Percentiles rank a stretch among this genome's conserved stretches.
phyloP scores from a whole-genome alignment of 768 basidiomycete genomes.

The Sporobolomyces phaffii region DNA sequence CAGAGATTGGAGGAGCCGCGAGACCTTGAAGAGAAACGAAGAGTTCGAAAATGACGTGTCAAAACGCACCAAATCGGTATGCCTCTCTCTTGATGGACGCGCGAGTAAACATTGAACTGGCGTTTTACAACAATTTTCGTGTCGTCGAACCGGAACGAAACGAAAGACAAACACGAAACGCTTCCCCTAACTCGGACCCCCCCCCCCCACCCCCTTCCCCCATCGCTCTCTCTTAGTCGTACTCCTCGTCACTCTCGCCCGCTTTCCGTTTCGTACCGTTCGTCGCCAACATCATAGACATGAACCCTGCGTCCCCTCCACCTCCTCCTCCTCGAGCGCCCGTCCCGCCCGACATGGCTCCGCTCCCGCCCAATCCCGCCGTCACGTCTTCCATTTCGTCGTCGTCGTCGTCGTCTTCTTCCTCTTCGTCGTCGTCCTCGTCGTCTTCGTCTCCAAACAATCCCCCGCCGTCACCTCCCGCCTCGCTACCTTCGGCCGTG shows the following conservation, averaged over 20 bases:
- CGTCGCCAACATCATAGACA: not conserved
- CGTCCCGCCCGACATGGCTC: not conserved
- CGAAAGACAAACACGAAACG: not conserved
- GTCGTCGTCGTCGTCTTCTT: conserved; percentile 37
- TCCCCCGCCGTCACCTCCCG: conserved; percentile 43
- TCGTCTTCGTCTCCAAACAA: conserved; percentile 43
- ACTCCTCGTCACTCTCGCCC: conserved; percentile 33
- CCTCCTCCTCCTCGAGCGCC: not conserved
- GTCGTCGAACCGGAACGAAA: too few species aligned
- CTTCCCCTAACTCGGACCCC: not conserved
- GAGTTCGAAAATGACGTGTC: too few species aligned
- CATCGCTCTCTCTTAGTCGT: conserved; percentile 18
- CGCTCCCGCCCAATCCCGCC: not conserved
- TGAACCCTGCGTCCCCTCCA: too few species aligned
- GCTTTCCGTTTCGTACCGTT: conserved; percentile 32
- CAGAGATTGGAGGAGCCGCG: too few species aligned
- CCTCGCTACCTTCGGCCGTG: conserved; percentile 33
- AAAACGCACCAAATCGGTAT: too few species aligned
- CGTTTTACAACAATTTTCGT: not conserved
- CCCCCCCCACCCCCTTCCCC: not conserved
- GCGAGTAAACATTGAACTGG: too few species aligned
- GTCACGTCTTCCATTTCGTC: conserved; percentile 38
- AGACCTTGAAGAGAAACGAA: too few species aligned
- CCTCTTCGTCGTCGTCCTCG: conserved; percentile 47
- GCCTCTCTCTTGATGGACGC: too few species aligned